Evolutionary conservation across 1,284 basidiomycete species (phyloP).

Genomic region (Vanrija humicola): DNA sequence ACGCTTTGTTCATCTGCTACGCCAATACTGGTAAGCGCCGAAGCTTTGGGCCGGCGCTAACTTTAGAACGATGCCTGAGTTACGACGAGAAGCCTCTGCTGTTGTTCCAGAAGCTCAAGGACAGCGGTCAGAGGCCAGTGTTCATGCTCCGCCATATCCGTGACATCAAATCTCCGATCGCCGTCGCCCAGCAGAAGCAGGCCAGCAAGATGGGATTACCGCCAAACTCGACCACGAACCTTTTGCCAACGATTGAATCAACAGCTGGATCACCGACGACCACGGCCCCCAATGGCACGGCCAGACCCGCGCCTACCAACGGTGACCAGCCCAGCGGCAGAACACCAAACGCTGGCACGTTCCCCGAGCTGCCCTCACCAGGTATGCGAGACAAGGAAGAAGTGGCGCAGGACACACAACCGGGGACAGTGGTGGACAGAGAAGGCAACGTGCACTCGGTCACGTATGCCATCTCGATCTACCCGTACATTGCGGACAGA

Average conservation of each 20-base stretch:
- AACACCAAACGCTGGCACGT: conserved; percentile 30
- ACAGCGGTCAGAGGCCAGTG: conserved; percentile 92
- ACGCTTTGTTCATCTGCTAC: conserved; percentile 98
- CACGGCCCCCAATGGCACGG: neutral
- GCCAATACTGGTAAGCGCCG: conserved; percentile 69
- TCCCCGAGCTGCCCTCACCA: conserved; percentile 45
- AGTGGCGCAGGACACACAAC: conserved; percentile 4
- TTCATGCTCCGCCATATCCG: conserved; percentile 96
- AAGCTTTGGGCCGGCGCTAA: neutral
- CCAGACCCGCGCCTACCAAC: neutral
- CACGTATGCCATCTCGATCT: conserved; percentile 53
- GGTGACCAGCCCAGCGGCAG: conserved; percentile 9
- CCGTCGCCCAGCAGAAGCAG: conserved; percentile 90
- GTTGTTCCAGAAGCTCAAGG: conserved; percentile 95
- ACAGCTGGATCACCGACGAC: conserved; percentile 36
- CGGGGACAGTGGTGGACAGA: conserved; percentile 33
- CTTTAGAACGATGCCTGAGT: conserved; percentile 82
- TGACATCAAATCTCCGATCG: conserved; percentile 94
- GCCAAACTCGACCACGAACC: conserved; percentile 21
- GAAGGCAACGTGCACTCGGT: conserved; percentile 40
- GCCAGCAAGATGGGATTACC: conserved; percentile 52
- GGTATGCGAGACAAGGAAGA: conserved; percentile 28
- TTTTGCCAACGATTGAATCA: conserved; percentile 34
- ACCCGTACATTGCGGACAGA: conserved; percentile 85
- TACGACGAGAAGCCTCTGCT: conserved; percentile 97